Conservation (phyloP, 2,329 filamentous ascomycete genomes). For the Penicillium sp. region DNA sequence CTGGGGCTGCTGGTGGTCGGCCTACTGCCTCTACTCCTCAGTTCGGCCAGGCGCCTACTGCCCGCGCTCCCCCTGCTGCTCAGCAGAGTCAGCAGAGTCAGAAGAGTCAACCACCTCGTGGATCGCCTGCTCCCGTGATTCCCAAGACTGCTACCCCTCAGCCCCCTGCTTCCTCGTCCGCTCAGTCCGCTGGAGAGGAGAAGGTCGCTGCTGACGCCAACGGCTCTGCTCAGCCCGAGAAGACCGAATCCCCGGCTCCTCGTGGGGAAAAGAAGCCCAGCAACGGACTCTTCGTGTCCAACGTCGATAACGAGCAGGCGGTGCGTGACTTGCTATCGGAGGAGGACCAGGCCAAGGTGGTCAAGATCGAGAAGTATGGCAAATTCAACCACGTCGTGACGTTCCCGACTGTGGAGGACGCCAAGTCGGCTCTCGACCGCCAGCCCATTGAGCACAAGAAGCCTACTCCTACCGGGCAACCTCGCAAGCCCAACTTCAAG, state of each 20-base stretch:
- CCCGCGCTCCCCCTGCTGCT: constrained; percentile 28
- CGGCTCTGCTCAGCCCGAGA: constrained; percentile 50
- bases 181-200: constrained; percentile 43
- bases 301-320: constrained; percentile 78
- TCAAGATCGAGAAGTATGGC: constrained; percentile 63
- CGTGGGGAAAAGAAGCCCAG: constrained; percentile 64
- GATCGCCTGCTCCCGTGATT: constrained; percentile 43
- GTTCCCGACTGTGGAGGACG: constrained; percentile 76
- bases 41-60: constrained; percentile 42
- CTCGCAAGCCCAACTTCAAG: constrained; percentile 77
- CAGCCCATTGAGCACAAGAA: constrained; percentile 76
- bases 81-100: constrained; percentile 31
- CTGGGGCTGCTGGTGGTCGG: constrained; percentile 36
- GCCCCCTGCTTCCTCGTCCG: constrained; percentile 37
- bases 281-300: constrained; percentile 86
- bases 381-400: constrained; percentile 80
- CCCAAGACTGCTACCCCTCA: constrained; percentile 41
- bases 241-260: constrained; percentile 51
- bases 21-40: constrained; percentile 38
- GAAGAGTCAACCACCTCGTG: constrained; percentile 33
- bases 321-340: constrained; percentile 77
- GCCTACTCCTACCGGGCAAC: constrained; percentile 63
- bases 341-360: constrained; percentile 78
- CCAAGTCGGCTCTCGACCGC: constrained; percentile 72
- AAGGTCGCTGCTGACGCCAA: constrained; percentile 54